phyloP scores from a whole-genome alignment of 331 rosid species.

The Malus hybrid region DNA sequence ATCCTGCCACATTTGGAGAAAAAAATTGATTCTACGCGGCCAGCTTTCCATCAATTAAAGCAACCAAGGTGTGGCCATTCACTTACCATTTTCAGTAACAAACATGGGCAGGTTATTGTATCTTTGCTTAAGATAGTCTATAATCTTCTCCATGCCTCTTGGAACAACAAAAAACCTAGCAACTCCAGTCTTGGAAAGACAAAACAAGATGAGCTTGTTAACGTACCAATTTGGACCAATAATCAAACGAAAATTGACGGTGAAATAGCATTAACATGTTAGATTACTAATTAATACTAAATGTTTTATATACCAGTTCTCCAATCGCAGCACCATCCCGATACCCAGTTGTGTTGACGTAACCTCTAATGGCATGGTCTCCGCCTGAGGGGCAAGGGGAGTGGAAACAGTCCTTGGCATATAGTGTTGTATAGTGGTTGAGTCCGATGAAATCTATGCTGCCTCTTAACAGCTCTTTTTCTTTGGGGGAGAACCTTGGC shows the following conservation, averaged over 20 bases:
- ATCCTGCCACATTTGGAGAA: conserved; percentile 28
- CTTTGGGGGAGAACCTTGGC: conserved; percentile 37
- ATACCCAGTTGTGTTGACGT: conserved; percentile 14
- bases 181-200: conserved; percentile 42
- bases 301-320: conserved; percentile 21
- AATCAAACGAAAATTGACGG: not conserved
- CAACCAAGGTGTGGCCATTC: not conserved
- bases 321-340: conserved; percentile 61
- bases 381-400: conserved; percentile 25
- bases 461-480: conserved; percentile 37
- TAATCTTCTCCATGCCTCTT: conserved; percentile 42
- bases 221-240: not conserved
- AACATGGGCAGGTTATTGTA: conserved; percentile 47
- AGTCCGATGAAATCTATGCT: conserved; percentile 55
- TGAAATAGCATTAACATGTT: not conserved
- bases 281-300: not conserved
- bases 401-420: conserved; percentile 46
- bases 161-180: conserved; percentile 53
- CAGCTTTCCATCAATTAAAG: not conserved
- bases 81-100: conserved; percentile 65
- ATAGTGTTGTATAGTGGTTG: conserved; percentile 49
- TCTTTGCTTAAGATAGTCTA: conserved; percentile 45
- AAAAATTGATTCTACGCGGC: not conserved
- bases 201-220: not conserved
- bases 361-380: conserved; percentile 45